These are phyloP conservation scores for Beauveria pseudobassiana DNA, from an alignment of 2,329 filamentous ascomycete species.

Conservation along the genomic window DNA sequence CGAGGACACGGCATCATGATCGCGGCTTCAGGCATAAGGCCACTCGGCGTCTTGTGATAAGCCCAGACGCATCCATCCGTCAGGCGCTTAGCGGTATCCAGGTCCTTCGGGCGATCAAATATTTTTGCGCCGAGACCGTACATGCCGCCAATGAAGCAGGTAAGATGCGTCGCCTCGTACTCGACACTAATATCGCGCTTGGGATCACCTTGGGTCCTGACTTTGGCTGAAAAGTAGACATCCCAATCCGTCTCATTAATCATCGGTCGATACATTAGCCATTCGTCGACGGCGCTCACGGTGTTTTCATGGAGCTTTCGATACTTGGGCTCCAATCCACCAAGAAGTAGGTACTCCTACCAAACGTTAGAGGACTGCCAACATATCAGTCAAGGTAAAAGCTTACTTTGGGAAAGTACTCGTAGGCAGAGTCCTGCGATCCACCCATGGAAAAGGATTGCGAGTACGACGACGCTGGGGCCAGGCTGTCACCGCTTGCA, in stretches of 20 bases:
- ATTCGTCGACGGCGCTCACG: constrained; percentile 59
- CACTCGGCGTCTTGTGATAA: constrained; percentile 51
- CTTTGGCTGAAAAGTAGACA: constrained; percentile 65
- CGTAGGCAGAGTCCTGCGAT: constrained; percentile 62
- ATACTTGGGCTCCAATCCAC: constrained; percentile 67
- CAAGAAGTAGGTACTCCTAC: constrained; percentile 64
- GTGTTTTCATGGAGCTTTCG: constrained; percentile 62
- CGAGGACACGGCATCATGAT: constrained; percentile 37
- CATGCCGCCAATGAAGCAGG: constrained; percentile 66
- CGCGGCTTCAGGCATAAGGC: constrained; percentile 57
- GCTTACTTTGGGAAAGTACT: constrained; percentile 57
- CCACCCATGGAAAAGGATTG: constrained; percentile 55
- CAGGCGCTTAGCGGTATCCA: constrained; percentile 57
- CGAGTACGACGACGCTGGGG: constrained; percentile 33
- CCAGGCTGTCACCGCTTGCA: constrained; percentile 61
- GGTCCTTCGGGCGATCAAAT: constrained; percentile 49
- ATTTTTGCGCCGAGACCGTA: constrained; percentile 58
- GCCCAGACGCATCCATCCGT: constrained; percentile 65
- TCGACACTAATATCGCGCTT: constrained; percentile 34
- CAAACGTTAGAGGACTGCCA: constrained; percentile 23
- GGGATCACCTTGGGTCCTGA: constrained; percentile 38
- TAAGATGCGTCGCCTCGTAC: constrained; percentile 57
- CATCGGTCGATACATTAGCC: constrained; percentile 74
- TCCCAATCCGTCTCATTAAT: constrained; percentile 55
- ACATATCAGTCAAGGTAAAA: background rate